These are phyloP conservation scores for Leucogyrophana mollusca DNA, from an alignment of 768 basidiomycete genomes.

Conservation along the genomic window DNA sequence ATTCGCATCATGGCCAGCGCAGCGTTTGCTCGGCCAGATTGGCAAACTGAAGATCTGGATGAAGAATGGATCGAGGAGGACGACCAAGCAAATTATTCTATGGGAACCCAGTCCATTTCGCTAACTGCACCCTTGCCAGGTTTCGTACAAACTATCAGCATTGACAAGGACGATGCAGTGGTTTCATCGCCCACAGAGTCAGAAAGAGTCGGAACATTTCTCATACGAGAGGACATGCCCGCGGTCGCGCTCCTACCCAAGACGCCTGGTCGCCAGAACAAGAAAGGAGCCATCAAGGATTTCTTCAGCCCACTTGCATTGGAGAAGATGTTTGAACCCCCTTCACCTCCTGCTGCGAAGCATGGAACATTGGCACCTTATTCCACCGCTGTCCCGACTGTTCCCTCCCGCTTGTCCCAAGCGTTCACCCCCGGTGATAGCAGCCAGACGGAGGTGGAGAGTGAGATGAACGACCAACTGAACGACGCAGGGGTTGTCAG, in stretches of 20 bases:
- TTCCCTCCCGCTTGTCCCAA: constrained; percentile 38
- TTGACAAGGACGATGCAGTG: constrained; percentile 30
- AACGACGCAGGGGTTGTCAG: constrained; percentile 8
- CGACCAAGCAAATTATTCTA: constrained; percentile 20
- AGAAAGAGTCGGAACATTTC: constrained; percentile 62
- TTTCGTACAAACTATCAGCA: constrained; percentile 41
- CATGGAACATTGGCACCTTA: constrained; percentile 16
- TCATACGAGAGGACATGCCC: constrained; percentile 69
- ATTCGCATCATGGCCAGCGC: too few species aligned
- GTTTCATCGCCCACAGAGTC: constrained; percentile 26
- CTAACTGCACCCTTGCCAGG: constrained; percentile 57
- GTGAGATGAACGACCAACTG: constrained; percentile 9
- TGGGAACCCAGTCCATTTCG: constrained; percentile 56
- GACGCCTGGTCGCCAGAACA: constrained; percentile 56
- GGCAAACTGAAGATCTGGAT: constrained; percentile 87
- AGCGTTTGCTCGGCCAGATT: constrained; percentile 49
- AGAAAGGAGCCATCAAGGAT: constrained; percentile 66
- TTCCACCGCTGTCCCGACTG: constrained; percentile 21
- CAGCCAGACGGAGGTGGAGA: constrained; percentile 21
- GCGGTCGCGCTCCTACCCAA: constrained; percentile 56
- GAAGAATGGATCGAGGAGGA: constrained; percentile 86
- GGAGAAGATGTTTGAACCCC: constrained; percentile 93
- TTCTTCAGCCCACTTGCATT: constrained; percentile 87
- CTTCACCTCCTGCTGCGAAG: constrained; percentile 62
- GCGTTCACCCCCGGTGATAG: constrained; percentile 31